Evolutionary conservation across 805 yeast species (phyloP), one percentile per base, ranked within the genome.

Genomic region (Komagataella mondaviorum): DNA sequence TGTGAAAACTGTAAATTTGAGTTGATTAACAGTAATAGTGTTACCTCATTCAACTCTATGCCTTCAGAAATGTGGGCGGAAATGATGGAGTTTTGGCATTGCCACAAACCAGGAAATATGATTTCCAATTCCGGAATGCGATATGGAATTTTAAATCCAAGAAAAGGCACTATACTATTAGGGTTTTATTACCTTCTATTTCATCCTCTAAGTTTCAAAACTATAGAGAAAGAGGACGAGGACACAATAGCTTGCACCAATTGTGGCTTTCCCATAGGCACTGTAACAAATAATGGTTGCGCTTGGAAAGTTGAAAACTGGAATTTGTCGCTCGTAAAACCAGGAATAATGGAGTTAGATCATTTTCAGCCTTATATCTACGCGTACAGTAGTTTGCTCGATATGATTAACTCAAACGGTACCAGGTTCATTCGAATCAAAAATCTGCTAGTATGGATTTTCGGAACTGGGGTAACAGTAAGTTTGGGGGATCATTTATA

Each of bases 11-110:
- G 53, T 30, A 45, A 39, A 14, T 6, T 8, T 2, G 14, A 5
- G 2, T 22, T 46, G 16, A 4, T 70, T 66, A 47, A 53, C 24
- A 12, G 78, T 74, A n/a, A 46, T 0, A 49, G 61, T 0, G 60
- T 71, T 16, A 20, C 47, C 3, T 64, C 60, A 12, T 66, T 80
- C 47, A 60, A 66, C 51, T 86, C 86, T 44, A 77, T 91, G 81
- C 99, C 99, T 0, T 85, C 95, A 1, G 97, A 89, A 60, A 71
- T 79, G 49, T 91, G 99, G 99, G 80, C 84, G 12, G 99, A 91
- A 62, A 69, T 93, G 76, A 85, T 91, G 95, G 98, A 91, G 53
- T 85, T 85, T 56, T 91, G 99, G 99, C 97, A 91, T 63, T 91
- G 99, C 62, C 97, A 91, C 61, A 85, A 84, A 59, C 95, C 95